Evolutionary conservation across 306 rosid genomes (phyloP).

Genomic region (Lagenaria siceraria): DNA sequence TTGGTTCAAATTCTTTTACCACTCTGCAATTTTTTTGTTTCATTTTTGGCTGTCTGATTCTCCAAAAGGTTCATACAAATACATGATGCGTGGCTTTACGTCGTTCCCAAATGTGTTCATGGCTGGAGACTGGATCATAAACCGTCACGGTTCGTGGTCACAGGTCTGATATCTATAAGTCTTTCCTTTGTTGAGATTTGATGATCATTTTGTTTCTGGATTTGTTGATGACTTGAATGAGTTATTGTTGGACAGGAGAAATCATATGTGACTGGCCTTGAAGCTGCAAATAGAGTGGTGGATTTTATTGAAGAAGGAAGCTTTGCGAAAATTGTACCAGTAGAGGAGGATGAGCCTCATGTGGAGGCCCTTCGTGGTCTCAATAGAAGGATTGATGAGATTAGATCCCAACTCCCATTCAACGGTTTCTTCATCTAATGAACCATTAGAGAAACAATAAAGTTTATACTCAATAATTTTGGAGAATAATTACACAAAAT

Average conservation of each 20-base stretch:
- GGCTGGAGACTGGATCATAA: slow-evolving; percentile 59
- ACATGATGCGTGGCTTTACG: slow-evolving; percentile 36
- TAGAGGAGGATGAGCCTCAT: slow-evolving; percentile 47
- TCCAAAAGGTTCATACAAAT: slow-evolving; percentile 37
- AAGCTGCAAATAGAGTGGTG: slow-evolving; percentile 45
- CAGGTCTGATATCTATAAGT: slow-evolving; percentile 12
- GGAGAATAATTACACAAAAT: background rate
- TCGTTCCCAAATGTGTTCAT: slow-evolving; percentile 40
- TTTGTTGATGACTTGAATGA: background rate
- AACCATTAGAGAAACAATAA: background rate
- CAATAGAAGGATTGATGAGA: slow-evolving; percentile 30
- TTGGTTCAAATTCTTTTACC: background rate
- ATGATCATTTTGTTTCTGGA: background rate
- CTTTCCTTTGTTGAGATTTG: background rate
- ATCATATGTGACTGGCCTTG: slow-evolving; percentile 45
- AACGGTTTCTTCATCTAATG: slow-evolving; percentile 25
- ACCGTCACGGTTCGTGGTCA: slow-evolving; percentile 53
- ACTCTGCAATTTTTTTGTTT: background rate
- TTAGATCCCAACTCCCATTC: slow-evolving; percentile 28
- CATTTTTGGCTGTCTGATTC: background rate
- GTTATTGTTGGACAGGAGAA: slow-evolving; percentile 26
- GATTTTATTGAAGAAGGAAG: slow-evolving; percentile 42
- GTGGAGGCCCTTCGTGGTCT: slow-evolving; percentile 34
- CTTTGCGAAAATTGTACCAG: slow-evolving; percentile 36
- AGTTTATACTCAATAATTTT: background rate